Evolutionary conservation across 1,139 yeast genomes (phyloP).

Genomic region (Saccharomyces hybrid): DNA sequence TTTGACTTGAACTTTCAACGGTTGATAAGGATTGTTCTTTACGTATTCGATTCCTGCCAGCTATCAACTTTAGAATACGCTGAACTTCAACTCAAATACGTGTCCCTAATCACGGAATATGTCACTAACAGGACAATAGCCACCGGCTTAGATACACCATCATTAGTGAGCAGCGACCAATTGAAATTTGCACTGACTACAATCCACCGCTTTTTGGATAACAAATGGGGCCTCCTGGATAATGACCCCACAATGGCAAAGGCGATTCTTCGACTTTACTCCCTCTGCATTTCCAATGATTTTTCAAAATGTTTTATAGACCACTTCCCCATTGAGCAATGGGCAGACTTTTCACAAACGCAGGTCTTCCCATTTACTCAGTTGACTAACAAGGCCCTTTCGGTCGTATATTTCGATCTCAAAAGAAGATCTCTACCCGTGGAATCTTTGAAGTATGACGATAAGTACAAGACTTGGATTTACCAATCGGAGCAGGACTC

Average conservation of each 20-base stretch:
- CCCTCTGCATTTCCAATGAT: slow-evolving; percentile 9
- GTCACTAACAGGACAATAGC: slow-evolving; percentile 8
- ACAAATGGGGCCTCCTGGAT: slow-evolving; percentile 4
- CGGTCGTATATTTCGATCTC: slow-evolving; percentile 18
- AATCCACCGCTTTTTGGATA: slow-evolving; percentile 13
- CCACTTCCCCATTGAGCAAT: slow-evolving; percentile 15
- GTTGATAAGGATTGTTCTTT: slow-evolving; percentile 20
- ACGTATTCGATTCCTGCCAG: slow-evolving; percentile 18
- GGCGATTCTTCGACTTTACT: slow-evolving; percentile 18
- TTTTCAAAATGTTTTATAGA: slow-evolving; percentile 8
- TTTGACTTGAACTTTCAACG: slow-evolving; percentile 25
- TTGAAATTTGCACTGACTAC: slow-evolving; percentile 15
- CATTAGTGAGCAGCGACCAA: slow-evolving; percentile 11
- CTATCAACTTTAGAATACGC: slow-evolving; percentile 5
- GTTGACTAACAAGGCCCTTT: slow-evolving; percentile 14
- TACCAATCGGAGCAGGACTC: slow-evolving; percentile 6
- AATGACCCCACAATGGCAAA: slow-evolving; percentile 17
- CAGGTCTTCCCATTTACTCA: slow-evolving; percentile 1
- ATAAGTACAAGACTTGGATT: slow-evolving; percentile 10
- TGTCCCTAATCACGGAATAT: slow-evolving; percentile 13
- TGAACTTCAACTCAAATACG: slow-evolving; percentile 12
- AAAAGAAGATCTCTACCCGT: slow-evolving; percentile 12
- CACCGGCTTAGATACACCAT: slow-evolving; percentile 2
- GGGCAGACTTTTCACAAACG: slow-evolving; percentile 9
- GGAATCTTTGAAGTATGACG: slow-evolving; percentile 6